phyloP scores from a whole-genome alignment of 2,329 filamentous ascomycete genomes.

The Diaporthe australafricana region DNA sequence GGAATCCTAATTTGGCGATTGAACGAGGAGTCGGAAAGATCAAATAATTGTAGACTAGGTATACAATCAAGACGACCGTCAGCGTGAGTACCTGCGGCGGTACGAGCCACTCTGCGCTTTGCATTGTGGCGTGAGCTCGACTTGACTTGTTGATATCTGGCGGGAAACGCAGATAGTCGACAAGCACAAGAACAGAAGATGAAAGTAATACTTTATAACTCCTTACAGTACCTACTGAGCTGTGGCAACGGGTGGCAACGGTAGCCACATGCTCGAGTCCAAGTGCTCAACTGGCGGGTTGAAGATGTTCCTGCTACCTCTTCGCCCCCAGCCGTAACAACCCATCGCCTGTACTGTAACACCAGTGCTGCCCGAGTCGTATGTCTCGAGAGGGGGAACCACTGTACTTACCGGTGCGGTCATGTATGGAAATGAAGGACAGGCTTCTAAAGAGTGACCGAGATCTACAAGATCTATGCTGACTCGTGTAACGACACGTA shows the following conservation, averaged over 20 bases:
- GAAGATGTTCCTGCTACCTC: constrained; percentile 10
- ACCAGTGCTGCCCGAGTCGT: background rate
- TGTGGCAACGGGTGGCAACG: background rate
- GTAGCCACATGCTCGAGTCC: background rate
- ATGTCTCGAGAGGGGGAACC: background rate
- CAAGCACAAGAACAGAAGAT: constrained; percentile 15
- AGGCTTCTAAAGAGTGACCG: background rate
- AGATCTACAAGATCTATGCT: constrained; percentile 19
- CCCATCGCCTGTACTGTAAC: constrained; percentile 2
- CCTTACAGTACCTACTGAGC: constrained; percentile 2
- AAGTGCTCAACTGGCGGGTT: constrained; percentile 2
- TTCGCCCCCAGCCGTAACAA: background rate
- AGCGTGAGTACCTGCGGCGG: constrained; percentile 25
- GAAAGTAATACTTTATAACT: constrained; percentile 17
- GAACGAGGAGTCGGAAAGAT: constrained; percentile 28
- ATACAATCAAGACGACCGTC: constrained; percentile 1
- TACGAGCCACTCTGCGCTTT: constrained; percentile 16
- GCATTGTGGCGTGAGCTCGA: constrained; percentile 18
- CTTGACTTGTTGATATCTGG: background rate
- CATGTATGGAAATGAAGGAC: background rate
- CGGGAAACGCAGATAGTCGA: background rate
- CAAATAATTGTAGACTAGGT: constrained; percentile 29
- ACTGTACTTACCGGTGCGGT: constrained; percentile 1
- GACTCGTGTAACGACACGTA: constrained; percentile 20
- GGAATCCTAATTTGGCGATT: constrained; percentile 20